Evolutionary conservation across 305 asterid species (phyloP), one percentile per base, ranked within the genome.

Genomic region (Fraxinus ornus): DNA sequence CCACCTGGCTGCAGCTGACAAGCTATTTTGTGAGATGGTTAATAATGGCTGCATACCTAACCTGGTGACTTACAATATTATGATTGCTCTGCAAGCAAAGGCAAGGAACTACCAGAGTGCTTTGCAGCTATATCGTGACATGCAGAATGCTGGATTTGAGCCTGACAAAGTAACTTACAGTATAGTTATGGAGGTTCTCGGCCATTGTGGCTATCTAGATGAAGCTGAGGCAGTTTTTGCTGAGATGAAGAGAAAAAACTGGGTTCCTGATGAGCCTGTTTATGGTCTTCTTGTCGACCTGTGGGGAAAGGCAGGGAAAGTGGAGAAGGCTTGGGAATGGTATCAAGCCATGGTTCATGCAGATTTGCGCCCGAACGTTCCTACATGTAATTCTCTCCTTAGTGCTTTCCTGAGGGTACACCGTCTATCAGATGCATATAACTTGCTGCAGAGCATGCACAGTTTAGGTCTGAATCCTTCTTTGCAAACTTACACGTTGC

Each of bases 201-300:
- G 99, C 73, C 98, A 95, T 72, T 94, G 95, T 84, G 99, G 99
- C 73, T 91, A 88, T 86, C 89, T 94, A 35, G 98, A 94, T n/a
- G 99, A 95, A 89, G 97, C 96, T 1, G 99, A 95, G 92, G 97
- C 92, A 8, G 87, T 95, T 80, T 95, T 95, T 82, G 81, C 83
- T 0, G 98, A 95, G 88, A 93, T 95, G 99, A 93, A 89, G 83
- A 84, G 91, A 32, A 95, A 90, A 87, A 93, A 94, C 57, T 95
- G 98, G 98, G 87, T 95, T n/a, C 99, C 99, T 0, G 99, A 95
- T 44, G 99, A 95, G 87, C 98, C 98, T 1, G 97, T 91, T 60
- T 95, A 95, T 36, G 99, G 99, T 36, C 97, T 95, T 79, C 90
- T 94, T 7, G 98, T 95, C 19, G 98, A 94, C 86, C 60, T 95